Base-by-base conservation (phyloP, 1,284 basidiomycete genomes). In the Naganishia albida region DNA sequence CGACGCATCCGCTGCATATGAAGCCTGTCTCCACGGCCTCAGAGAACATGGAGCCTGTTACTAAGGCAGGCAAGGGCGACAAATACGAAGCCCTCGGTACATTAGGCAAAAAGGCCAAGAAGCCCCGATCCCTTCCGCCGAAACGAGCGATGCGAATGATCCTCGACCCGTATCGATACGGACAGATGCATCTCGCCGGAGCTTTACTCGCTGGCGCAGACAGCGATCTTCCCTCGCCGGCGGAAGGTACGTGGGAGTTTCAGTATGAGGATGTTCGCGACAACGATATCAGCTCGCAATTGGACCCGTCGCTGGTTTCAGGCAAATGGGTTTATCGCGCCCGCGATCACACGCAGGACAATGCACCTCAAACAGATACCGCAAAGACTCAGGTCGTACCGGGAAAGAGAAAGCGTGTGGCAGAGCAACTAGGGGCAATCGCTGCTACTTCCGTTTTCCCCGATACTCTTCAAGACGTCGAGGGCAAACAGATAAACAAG, bases 1-100 rank as follows among this genome's bases (percentile, higher is more conserved):
- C 77, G 0, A 60, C 72, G 2, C 77, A 74, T 66, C 72, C 75
- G 6, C 51, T 77, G 13, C 71, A 70, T 1, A 53, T 59, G 40
- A 52, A 46, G 28, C 62, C 62, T 4, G 62, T 49, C n/a, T 53
- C 62, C n/a, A 49, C n/a, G 34, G 62, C 50, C 53, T 50, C 48
- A 1, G 57, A 60, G 4, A 40, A 26, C 6, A 18, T 26, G 10
- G 46, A 50, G 10, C 46, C 57, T 6, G 23, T 50, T 7, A 25
- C 8, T 15, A 60, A 40, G 25, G 16, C 57, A 0, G 39, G 25
- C n/a, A 60, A 50, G 46, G 39, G 7, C 7, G 50, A 63, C 28
- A 23, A 26, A 2, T 52, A n/a, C 40, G 60, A 52, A 40, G 60
- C 42, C 25, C 51, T 63, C 51, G 60, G 50, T 20, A 52, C 39